Evolutionary conservation across 2,329 filamentous ascomycete species (phyloP), one percentile per base, ranked within the genome.

Genomic region (Talaromyces sp.): DNA sequence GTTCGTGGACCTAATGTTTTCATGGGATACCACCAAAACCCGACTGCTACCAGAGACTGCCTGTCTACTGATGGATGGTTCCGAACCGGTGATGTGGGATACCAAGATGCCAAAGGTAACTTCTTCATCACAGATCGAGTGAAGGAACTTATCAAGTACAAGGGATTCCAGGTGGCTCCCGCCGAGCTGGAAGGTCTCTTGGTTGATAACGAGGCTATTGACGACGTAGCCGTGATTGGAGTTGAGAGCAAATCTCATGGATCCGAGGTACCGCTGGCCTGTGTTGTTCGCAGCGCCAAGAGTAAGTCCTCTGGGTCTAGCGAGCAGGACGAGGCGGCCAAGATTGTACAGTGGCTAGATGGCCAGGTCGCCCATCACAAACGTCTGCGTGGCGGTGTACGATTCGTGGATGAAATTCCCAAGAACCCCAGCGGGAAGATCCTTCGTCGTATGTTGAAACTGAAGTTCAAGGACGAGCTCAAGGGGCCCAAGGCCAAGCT

Each of bases 121-220:
- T 90, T 95, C 65, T 96, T 86, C 77, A 93, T 96, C 68, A 96
- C 92, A 1, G 92, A 97, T 68, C 87, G 91, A 6, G 80, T 91
- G 32, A 91, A 90, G 76, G 79, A 76, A 56, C 69, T 77, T 33
- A 80, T 79, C 67, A 84, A 88, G 71, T 87, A 83, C 70, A 87
- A 90, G 71, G 86, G 86, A 0, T 89, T 88, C 73, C 86, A 88
- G 67, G 86, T 89, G 2, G 77, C 86, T 0, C 86, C 86, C 0
- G 86, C 86, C 2, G 86, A 89, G 68, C 76, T 89, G 5, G 86
- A 84, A 57, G 82, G 81, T 3, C 61, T 82, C 17, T 67, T 84
- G 16, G 67, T 79, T 1, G 72, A 75, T 8, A 78, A 82, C 53
- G 72, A 75, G 13, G 73, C 77, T 20, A 72, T 84, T 35, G 74